Conservation (phyloP, 164 flowering plant genomes). For the Stephania yunnanensis region DNA sequence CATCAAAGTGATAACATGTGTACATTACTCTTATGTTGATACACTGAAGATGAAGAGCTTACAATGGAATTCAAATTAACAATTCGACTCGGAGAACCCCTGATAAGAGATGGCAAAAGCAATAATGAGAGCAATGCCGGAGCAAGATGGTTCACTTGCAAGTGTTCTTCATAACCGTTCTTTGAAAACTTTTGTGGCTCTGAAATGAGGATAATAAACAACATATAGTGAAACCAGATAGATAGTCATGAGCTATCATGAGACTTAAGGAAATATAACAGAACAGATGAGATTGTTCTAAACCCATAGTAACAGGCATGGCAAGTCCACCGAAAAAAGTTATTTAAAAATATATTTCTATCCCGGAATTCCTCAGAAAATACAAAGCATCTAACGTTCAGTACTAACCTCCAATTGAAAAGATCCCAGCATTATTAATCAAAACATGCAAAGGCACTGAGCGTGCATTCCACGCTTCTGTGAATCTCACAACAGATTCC, state of each 20-base stretch:
- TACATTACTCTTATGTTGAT: not conserved
- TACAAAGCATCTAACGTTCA: not conserved
- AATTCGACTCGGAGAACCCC: slow-evolving; percentile 93
- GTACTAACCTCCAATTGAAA: slow-evolving; percentile 79
- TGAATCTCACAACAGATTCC: slow-evolving; percentile 79
- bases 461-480: slow-evolving; percentile 88
- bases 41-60: slow-evolving; percentile 19
- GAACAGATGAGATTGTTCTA: not conserved
- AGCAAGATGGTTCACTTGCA: slow-evolving; percentile 98
- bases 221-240: not conserved
- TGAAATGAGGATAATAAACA: slow-evolving; percentile 21
- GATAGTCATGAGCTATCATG: not conserved
- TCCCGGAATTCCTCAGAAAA: slow-evolving; percentile 3
- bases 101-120: slow-evolving; percentile 86
- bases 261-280: not conserved
- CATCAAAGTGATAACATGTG: not conserved
- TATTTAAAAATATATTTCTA: not conserved
- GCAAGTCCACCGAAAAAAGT: not conserved
- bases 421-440: slow-evolving; percentile 95
- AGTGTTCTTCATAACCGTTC: slow-evolving; percentile 86
- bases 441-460: slow-evolving; percentile 73
- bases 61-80: slow-evolving; percentile 81
- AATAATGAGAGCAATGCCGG: slow-evolving; percentile 88
- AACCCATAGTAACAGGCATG: not conserved
- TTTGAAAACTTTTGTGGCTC: slow-evolving; percentile 85